Base-by-base conservation (phyloP, 164 flowering plant species). In the Nymphaea thermarum region DNA sequence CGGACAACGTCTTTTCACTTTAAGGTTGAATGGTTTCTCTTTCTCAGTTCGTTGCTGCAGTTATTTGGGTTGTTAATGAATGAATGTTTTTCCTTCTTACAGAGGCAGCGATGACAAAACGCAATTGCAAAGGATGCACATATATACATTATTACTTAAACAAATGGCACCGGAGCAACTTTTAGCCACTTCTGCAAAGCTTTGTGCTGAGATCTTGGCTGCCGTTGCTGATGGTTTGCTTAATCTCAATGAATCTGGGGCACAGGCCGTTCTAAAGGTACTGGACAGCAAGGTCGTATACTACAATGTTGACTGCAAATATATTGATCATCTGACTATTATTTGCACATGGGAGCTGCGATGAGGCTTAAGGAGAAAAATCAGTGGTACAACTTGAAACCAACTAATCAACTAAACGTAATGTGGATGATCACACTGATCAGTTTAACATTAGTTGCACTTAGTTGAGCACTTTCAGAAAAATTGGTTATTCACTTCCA, bases 161-260 rank as follows among this genome's bases (percentile, higher is more conserved):
- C 98, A 95, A 83, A 95, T 92, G 99, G 97, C 98, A 62, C 94
- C 98, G 15, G 98, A 95, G 84, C 99, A 95, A 71, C 90, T 90
- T 41, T 65, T 95, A 66, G 99, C 98, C 7, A 92, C 97, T 14
- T 95, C 87, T 76, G 98, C 98, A 25, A 91, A 90, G 82, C 78
- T 95, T 16, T 90, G 97, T 70, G 89, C 96, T 2, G 98, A 95
- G 81, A 85, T 95, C 70, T 90, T 92, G 70, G 99, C 97, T 18
- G 87, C 98, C 64, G 94, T 87, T 64, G 86, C 98, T 55, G 99
- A 95, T 78, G 94, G 98, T 60, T 82, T 85, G 83, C 91, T 92
- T 66, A 81, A 85, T 68, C 73, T 86, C 7, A 87, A 87, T 25
- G 93, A 90, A 70, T 65, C 62, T 14, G 84, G 87, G 51, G 96